Base-by-base conservation (phyloP, 345 rosid genomes). In the Hibiscus mutabilis region DNA sequence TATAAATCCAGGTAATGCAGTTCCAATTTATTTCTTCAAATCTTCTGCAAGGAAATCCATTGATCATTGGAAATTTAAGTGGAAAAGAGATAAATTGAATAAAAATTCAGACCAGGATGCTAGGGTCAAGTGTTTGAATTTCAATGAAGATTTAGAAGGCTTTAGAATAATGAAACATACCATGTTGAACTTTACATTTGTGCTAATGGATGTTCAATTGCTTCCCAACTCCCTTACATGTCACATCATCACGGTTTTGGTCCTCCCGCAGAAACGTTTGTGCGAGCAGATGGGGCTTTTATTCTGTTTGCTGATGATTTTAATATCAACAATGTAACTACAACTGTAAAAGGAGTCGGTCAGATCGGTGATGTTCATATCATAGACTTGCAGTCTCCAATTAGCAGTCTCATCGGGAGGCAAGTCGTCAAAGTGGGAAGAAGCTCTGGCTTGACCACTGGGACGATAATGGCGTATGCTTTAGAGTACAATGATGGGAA, bases 1-100 rank as follows among this genome's bases (percentile, higher is more conserved):
- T 53, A 53, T 53, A 69, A 90, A 90, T 75, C 89, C 92, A 81
- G 93, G 96, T 90, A 81, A 74, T 60, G 29, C 58, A 61, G 55
- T 76, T 75, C 69, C 63, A 68, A 18, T 68, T 52, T 5, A 19
- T 6, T 37, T 56, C 22, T 18, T 55, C 12, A 27, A n/a, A 33
- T 6, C 42, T 9, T 61, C 46, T 37, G 16, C 60, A 1, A 18
- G 55, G 33, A 65, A 42, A 46, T 65, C 46, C 46, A 42, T 47
- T 47, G 53, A 47, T 47, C 53, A 47, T 47, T 47, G 6, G n/a
- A 47, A 13, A 14, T 15, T 47, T 47, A 14, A 47, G n/a, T 13
- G n/a, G n/a, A 47, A 47, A 47, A 13, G 53, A 47, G 53, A 47
- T 47, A 0, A 47, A 47, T 47, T 47, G 53, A 47, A 47, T 47